phyloP scores from a whole-genome alignment of 2,329 filamentous ascomycete species.

The Claviceps africana region DNA sequence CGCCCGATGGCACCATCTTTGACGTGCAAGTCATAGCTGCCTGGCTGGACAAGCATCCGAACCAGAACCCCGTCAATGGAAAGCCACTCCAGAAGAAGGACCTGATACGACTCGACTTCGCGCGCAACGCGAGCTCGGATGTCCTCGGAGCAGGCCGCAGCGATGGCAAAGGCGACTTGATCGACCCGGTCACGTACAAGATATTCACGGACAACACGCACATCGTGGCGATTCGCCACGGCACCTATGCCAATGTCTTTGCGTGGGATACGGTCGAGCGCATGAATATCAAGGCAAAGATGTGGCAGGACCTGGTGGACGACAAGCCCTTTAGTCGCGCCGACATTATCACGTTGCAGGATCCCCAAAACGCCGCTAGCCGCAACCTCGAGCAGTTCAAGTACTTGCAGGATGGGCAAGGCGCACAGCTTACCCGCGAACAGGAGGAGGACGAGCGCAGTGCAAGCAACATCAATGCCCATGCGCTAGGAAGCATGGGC shows the following conservation, averaged over 20 bases:
- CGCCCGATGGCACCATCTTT: constrained; percentile 73
- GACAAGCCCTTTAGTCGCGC: constrained; percentile 76
- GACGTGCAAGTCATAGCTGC: constrained; percentile 87
- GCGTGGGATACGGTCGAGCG: constrained; percentile 90
- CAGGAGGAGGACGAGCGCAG: constrained; percentile 54
- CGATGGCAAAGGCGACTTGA: constrained; percentile 59
- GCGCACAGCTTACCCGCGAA: constrained; percentile 52
- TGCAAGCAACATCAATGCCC: constrained; percentile 59
- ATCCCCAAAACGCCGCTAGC: constrained; percentile 77
- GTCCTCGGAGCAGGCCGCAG: constrained; percentile 31
- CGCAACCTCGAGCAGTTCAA: constrained; percentile 81
- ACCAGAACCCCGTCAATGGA: constrained; percentile 82
- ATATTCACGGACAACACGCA: constrained; percentile 97
- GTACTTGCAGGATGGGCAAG: constrained; percentile 69
- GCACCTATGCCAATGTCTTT: constrained; percentile 84
- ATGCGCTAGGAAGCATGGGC: constrained; percentile 62
- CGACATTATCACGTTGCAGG: constrained; percentile 92
- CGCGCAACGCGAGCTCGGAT: constrained; percentile 67
- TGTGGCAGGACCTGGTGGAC: constrained; percentile 82
- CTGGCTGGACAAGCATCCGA: constrained; percentile 79
- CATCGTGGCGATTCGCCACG: constrained; percentile 72
- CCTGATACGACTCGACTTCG: constrained; percentile 79
- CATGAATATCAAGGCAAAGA: constrained; percentile 92
- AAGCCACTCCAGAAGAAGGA: constrained; percentile 65
- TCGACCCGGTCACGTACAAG: constrained; percentile 95